phyloP scores from a whole-genome alignment of 352 stramenopile species.

The Globisporangium yorkense region DNA sequence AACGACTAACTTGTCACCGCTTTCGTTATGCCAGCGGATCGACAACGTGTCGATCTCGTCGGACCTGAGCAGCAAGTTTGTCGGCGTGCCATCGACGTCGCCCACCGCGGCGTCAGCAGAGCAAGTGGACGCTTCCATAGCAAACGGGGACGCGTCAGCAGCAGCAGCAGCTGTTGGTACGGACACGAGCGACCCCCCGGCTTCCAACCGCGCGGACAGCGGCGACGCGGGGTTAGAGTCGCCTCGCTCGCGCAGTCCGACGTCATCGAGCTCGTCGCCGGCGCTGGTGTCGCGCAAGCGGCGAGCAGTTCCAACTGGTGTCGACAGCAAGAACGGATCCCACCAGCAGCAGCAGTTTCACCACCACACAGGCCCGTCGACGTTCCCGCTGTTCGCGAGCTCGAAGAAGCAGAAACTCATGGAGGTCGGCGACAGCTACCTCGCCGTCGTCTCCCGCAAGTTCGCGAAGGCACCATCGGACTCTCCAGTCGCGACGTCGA shows the following conservation, averaged over 20 bases:
- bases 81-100: background rate
- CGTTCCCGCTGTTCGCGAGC: conserved; percentile 29
- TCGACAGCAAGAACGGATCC: conserved; percentile 3
- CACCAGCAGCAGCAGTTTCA: background rate
- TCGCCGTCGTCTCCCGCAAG: conserved; percentile 36
- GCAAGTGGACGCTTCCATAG: background rate
- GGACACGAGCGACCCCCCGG: too few species aligned
- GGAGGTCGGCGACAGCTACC: conserved; percentile 30
- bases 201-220: background rate
- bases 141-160: too few species aligned
- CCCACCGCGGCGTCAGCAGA: background rate
- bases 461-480: background rate
- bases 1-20: conserved; percentile 27
- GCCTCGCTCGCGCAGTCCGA: conserved; percentile 7
- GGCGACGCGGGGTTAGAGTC: conserved; percentile 5
- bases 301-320: conserved; percentile 9
- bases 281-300: conserved; percentile 15
- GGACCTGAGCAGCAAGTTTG: conserved; percentile 4
- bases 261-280: conserved; percentile 12
- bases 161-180: too few species aligned
- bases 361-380: conserved; percentile 3
- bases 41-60: conserved; percentile 74
- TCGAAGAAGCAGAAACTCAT: conserved; percentile 53
- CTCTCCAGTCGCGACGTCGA: background rate
- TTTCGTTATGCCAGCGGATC: conserved; percentile 73